These are phyloP conservation scores for Eutrema yunnanense DNA, from an alignment of 345 rosid species.

Conservation along the genomic window DNA sequence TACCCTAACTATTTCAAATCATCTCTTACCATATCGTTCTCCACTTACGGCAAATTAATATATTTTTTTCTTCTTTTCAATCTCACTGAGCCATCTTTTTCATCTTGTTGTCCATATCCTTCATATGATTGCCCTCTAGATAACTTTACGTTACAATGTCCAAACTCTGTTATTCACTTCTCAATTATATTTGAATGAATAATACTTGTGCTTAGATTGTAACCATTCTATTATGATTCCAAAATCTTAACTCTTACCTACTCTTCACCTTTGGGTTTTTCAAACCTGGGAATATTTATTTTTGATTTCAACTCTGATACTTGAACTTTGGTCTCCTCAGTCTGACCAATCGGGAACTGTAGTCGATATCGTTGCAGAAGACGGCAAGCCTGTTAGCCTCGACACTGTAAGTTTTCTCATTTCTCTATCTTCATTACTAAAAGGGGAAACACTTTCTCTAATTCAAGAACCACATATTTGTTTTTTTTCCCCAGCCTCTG, in stretches of 20 bases:
- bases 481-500: conserved; percentile 45
- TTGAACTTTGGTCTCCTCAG: conserved; percentile 24
- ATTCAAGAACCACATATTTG: background rate
- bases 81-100: background rate
- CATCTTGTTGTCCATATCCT: background rate
- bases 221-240: background rate
- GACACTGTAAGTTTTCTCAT: conserved; percentile 49
- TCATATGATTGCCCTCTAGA: background rate
- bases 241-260: background rate
- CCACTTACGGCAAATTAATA: background rate
- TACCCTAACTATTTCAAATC: background rate
- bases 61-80: background rate
- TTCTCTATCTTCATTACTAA: background rate
- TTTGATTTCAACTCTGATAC: conserved; percentile 4
- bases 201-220: background rate
- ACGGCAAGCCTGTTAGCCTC: conserved; percentile 61
- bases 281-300: background rate
- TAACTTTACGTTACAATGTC: background rate
- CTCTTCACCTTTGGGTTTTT: background rate
- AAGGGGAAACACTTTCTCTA: background rate
- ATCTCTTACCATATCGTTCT: background rate
- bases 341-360: conserved; percentile 77
- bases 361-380: conserved; percentile 71
- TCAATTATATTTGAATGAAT: background rate
- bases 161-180: background rate